Base-by-base conservation (phyloP, 805 yeast species). In the Candida methanosorbosa region DNA sequence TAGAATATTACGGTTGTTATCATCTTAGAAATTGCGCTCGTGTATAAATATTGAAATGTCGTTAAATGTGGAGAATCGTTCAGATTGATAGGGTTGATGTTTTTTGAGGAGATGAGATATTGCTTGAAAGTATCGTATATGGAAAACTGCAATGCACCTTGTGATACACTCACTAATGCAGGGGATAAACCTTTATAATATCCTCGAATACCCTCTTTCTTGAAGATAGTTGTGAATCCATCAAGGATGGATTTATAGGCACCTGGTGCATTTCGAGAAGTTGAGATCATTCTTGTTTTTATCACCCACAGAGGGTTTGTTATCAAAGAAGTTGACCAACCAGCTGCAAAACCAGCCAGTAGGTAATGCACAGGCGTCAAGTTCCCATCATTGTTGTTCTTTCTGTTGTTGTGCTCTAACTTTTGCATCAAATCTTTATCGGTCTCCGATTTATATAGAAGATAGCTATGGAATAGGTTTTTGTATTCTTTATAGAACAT, bases 241-340 rank as follows among this genome's bases (percentile, higher is more conserved):
- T 75, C 74, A 15, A 48, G 9, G 6, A 78, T 57, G 0, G 85
- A 74, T 9, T 56, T 55, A 49, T 86, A 85, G 0, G 84, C 78
- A 13, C 68, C 68, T 0, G 64, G 63, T 0, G 60, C 45, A 2
- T 40, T 39, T 26, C 60, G 57, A 2, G 71, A 57, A 2, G 73
- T 71, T 15, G 87, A 76, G 48, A 88, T 66, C 44, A 90, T 80
- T 41, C 97, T 67, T 0, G 98, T 92, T 56, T 92, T 92, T 15
- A 92, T 55, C 2, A 92, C 95, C 98, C 98, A 90, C 9, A 90
- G 71, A 1, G 98, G 98, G 51, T 87, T 92, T 1, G 98, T 88
- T 13, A 83, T 28, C 0, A 85, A 36, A 1, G 94, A 72, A 0
- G 96, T 85, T 5, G 77, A 48, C 27, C 77, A 49, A 0, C 98